Conservation (phyloP, 208 protist species). For the Wallacemonas rigidus region DNA sequence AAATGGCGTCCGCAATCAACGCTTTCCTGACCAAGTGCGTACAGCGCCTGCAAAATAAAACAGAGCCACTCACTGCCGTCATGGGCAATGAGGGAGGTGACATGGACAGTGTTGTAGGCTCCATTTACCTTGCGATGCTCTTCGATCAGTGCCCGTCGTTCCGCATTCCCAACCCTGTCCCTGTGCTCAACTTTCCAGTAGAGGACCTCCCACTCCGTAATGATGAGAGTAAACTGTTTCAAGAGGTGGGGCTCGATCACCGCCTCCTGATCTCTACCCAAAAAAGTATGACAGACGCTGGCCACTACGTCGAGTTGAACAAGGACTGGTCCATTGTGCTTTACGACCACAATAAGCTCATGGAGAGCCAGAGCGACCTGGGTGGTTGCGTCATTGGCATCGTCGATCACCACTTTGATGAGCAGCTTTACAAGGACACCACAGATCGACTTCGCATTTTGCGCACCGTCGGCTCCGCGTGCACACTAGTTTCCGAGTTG, state of each 20-base stretch:
- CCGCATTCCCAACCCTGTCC: constrained; percentile 46
- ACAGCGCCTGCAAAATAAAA: constrained; percentile 20
- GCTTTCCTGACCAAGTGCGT: constrained; percentile 57
- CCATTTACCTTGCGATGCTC: constrained; percentile 78
- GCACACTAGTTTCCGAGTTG: constrained; percentile 73
- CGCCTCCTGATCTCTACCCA: constrained; percentile 45
- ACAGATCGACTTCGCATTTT: constrained; percentile 45
- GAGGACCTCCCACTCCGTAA: constrained; percentile 76
- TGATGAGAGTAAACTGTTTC: constrained; percentile 67
- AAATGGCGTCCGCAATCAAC: constrained; percentile 64
- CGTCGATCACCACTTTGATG: constrained; percentile 87
- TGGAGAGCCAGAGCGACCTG: constrained; percentile 36
- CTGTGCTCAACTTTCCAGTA: constrained; percentile 74
- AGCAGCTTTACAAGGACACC: constrained; percentile 49
- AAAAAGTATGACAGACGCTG: constrained; percentile 17
- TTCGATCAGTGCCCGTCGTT: constrained; percentile 40
- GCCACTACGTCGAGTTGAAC: constrained; percentile 8
- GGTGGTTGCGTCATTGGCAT: constrained; percentile 54
- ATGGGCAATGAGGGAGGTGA: constrained; percentile 87
- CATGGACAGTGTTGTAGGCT: constrained; percentile 87
- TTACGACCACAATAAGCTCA: constrained; percentile 87
- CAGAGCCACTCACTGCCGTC: constrained; percentile 48
- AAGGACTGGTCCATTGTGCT: constrained; percentile 51
- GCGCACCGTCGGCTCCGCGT: constrained; percentile 67
- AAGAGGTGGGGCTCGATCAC: constrained; percentile 43